Conservation (phyloP, 495 filamentous ascomycete genomes). For the Endocarpon pusillum region DNA sequence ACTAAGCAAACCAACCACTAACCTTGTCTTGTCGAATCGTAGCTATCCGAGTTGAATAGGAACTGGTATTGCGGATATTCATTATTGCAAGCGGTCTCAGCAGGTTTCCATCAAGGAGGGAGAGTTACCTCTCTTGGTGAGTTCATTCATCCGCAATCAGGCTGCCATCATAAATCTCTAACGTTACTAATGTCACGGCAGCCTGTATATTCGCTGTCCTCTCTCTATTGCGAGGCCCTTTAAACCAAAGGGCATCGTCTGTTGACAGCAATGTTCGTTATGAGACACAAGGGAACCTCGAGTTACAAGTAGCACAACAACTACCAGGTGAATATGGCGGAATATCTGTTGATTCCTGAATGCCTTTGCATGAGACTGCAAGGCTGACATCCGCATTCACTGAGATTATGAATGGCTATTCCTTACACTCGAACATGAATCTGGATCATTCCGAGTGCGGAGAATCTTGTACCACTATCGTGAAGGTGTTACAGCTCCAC, state of each 20-base stretch:
- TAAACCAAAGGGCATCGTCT: neutral
- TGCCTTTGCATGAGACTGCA: neutral
- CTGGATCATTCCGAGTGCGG: neutral
- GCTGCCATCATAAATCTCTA: too few relatives aligned
- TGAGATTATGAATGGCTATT: neutral
- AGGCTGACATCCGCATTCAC: neutral
- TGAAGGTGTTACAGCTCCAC: neutral
- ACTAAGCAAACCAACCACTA: too few relatives aligned
- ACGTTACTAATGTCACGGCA: too few relatives aligned
- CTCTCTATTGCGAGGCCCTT: neutral
- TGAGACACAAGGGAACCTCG: neutral
- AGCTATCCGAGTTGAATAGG: neutral
- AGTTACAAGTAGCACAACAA: neutral
- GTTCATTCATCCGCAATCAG: too few relatives aligned
- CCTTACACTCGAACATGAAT: neutral
- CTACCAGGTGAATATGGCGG: neutral
- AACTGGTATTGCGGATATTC: neutral
- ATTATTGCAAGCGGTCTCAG: neutral
- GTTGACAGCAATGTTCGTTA: neutral
- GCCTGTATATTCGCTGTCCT: neutral
- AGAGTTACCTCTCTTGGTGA: neutral
- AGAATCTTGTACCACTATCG: neutral
- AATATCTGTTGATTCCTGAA: neutral
- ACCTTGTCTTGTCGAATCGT: too few relatives aligned
- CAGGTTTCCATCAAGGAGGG: neutral